phyloP scores from a whole-genome alignment of 176 grass and related monocot genomes.

The Zea mays region Zm-B73-REFERENCE-NAM-5.0 NC_050102.1:148544501-148545000 shows the following conservation, averaged over 20 bases:
- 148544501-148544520: background rate
- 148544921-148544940: constrained; percentile 24
- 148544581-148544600: background rate
- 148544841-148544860: background rate
- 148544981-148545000: background rate
- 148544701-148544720: background rate
- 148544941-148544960: constrained; percentile 48
- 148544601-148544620: background rate
- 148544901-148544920: constrained; percentile 5
- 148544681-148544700: background rate
- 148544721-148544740: background rate
- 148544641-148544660: background rate
- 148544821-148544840: background rate
- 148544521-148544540: background rate
- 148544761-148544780: background rate
- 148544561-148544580: background rate
- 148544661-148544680: background rate
- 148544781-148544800: background rate
- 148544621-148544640: background rate
- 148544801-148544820: background rate
- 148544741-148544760: background rate
- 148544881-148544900: constrained; percentile 29
- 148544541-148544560: background rate
- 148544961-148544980: constrained; percentile 30
- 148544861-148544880: constrained; percentile 11